Evolutionary conservation across 2,329 filamentous ascomycete genomes (phyloP).

Genomic region (Orbilia javanica): DNA sequence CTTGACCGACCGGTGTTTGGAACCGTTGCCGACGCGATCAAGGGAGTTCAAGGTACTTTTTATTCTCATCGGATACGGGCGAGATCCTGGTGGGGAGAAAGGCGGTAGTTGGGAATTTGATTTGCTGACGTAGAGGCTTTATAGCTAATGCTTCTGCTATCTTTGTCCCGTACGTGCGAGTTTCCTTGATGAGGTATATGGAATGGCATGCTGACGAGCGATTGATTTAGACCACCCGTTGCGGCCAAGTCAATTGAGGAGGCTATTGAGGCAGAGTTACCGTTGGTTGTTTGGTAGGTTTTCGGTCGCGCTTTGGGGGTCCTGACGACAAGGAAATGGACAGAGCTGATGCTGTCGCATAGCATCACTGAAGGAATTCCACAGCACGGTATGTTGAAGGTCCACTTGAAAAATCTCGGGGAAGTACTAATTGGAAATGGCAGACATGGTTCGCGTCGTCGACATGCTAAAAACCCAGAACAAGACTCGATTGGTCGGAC

Average conservation of each 20-base stretch:
- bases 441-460: constrained; percentile 99
- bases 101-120: background rate
- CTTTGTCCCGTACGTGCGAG: constrained; percentile 83
- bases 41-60: constrained; percentile 72
- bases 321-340: background rate
- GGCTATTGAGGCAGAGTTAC: constrained; percentile 91
- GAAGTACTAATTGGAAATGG: constrained; percentile 45
- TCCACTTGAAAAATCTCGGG: background rate
- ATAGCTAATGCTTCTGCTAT: constrained; percentile 92
- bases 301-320: background rate
- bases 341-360: constrained; percentile 16
- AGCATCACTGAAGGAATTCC: constrained; percentile 96
- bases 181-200: background rate
- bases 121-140: constrained; percentile 63
- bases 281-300: constrained; percentile 84
- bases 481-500: constrained; percentile 96
- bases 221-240: constrained; percentile 78
- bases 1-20: constrained; percentile 93
- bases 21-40: constrained; percentile 87
- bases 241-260: constrained; percentile 97
- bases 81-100: background rate
- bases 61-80: background rate
- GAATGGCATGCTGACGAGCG: constrained; percentile 26
- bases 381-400: constrained; percentile 80
- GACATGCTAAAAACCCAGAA: constrained; percentile 96